phyloP scores from a whole-genome alignment of 495 filamentous ascomycete genomes.

The Talaromyces trachyspermus region DNA sequence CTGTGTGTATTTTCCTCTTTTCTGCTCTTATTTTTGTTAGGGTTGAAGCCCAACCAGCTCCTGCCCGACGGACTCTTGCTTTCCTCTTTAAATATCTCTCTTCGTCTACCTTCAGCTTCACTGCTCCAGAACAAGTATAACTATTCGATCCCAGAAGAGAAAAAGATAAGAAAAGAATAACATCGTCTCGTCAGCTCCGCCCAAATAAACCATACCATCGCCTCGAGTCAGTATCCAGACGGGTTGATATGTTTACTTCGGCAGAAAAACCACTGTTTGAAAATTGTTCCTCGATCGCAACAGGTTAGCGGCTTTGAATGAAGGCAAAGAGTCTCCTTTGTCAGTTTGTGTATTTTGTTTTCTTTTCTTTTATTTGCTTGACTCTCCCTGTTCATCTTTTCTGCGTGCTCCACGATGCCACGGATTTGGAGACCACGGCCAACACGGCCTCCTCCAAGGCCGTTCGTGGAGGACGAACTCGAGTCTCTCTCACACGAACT shows the following conservation, averaged over 20 bases:
- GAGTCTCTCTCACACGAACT: slow-evolving; percentile 36
- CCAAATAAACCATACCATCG: no score
- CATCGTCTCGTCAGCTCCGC: no score
- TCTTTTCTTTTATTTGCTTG: slow-evolving; percentile 3
- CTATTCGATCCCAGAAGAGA: no score
- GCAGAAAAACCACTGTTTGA: background rate
- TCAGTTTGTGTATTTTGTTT: slow-evolving; percentile 6
- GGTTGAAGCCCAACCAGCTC: slow-evolving; percentile 4
- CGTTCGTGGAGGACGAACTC: slow-evolving; percentile 39
- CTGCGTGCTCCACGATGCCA: slow-evolving; percentile 17
- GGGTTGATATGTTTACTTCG: slow-evolving; percentile 1
- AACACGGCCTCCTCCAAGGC: slow-evolving; percentile 35
- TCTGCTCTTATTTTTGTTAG: background rate
- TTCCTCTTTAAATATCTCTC: slow-evolving; percentile 2
- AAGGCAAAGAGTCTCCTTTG: slow-evolving; percentile 1
- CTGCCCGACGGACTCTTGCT: no score
- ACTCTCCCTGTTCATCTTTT: background rate
- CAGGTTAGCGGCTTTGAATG: background rate
- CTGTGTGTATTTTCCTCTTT: background rate
- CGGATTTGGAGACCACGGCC: slow-evolving; percentile 21
- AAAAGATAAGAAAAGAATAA: no score
- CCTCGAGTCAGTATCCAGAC: background rate
- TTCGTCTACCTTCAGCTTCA: background rate
- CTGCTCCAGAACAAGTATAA: no score
- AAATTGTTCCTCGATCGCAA: background rate